Evolutionary conservation across 116 monocot species (phyloP).

Genomic region (Thalassia testudinum): DNA sequence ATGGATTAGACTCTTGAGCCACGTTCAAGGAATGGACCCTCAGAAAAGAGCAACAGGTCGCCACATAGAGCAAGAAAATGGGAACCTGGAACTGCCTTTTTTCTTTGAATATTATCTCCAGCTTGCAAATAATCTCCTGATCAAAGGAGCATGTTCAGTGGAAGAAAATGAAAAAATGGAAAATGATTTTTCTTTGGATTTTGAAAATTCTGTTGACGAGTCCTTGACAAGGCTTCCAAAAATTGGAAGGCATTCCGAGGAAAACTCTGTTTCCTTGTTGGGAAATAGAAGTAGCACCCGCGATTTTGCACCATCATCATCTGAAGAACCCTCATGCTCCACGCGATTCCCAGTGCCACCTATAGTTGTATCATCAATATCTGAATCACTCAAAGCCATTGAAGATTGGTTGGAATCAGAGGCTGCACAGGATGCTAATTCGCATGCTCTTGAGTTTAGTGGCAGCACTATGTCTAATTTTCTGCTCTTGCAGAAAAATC

Average conservation of each 20-base stretch:
- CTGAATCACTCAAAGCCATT: slow-evolving; percentile 55
- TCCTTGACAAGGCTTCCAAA: slow-evolving; percentile 16
- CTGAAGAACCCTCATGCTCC: background rate
- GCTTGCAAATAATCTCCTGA: slow-evolving; percentile 39
- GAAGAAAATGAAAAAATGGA: slow-evolving; percentile 5
- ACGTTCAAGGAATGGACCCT: slow-evolving; percentile 78
- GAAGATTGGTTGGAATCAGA: slow-evolving; percentile 47
- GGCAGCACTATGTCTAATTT: slow-evolving; percentile 10
- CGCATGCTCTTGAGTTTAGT: slow-evolving; percentile 8
- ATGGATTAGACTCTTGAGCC: slow-evolving; percentile 53
- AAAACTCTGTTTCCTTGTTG: slow-evolving; percentile 17
- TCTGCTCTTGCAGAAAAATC: slow-evolving; percentile 19
- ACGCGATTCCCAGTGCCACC: background rate
- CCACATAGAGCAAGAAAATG: slow-evolving; percentile 60
- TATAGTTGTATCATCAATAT: slow-evolving; percentile 26
- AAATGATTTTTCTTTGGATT: background rate
- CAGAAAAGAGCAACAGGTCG: slow-evolving; percentile 48
- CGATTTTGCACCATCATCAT: slow-evolving; percentile 3
- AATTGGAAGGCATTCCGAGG: slow-evolving; percentile 38
- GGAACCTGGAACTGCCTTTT: slow-evolving; percentile 36
- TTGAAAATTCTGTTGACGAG: slow-evolving; percentile 13
- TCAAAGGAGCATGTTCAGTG: slow-evolving; percentile 45
- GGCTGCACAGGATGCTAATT: background rate
- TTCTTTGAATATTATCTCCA: slow-evolving; percentile 33
- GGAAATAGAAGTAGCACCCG: slow-evolving; percentile 6